A percentile compares a stretch with the other conserved stretches of the same genome.
phyloP scores from a whole-genome alignment of 106 monocot genomes.

The Amphibolis antarctica region DNA sequence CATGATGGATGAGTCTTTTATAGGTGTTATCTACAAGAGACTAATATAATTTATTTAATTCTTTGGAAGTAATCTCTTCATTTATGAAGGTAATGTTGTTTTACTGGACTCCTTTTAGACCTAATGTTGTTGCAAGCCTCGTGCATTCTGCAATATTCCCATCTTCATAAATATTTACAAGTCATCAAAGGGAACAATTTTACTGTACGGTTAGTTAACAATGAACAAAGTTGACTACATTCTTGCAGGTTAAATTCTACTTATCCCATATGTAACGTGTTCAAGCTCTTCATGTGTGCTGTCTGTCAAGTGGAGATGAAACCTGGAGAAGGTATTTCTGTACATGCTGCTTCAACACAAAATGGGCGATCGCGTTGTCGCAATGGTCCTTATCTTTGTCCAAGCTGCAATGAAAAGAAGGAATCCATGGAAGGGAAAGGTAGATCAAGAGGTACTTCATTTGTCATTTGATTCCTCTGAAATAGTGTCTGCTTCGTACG shows the following conservation, averaged over 20 bases:
- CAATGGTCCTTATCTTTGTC: conserved; percentile 78
- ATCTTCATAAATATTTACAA: too few relatives aligned
- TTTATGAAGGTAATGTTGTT: too few relatives aligned
- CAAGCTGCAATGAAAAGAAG: conserved; percentile 55
- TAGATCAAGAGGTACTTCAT: too few relatives aligned
- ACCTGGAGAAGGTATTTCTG: conserved; percentile 71
- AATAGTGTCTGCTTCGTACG: too few relatives aligned
- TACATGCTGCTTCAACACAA: conserved; percentile 25
- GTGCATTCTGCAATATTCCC: too few relatives aligned
- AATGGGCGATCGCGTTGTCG: conserved; percentile 30
- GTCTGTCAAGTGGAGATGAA: conserved; percentile 77
- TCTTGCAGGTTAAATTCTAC: conserved; percentile 44
- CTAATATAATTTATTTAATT: too few relatives aligned
- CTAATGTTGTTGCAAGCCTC: too few relatives aligned
- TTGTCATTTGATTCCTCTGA: too few relatives aligned
- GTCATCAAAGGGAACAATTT: not conserved
- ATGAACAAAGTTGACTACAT: not conserved
- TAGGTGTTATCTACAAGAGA: too few relatives aligned
- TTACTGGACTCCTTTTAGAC: too few relatives aligned
- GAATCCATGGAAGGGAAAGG: conserved; percentile 86
- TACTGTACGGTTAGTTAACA: not conserved
- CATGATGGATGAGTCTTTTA: too few relatives aligned
- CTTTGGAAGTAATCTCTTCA: too few relatives aligned
- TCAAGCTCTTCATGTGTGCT: conserved; percentile 60
- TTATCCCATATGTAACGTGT: conserved; percentile 52